These are phyloP conservation scores for Lojkania enalia DNA, from an alignment of 2,329 filamentous ascomycete genomes.

Conservation along the genomic window DNA sequence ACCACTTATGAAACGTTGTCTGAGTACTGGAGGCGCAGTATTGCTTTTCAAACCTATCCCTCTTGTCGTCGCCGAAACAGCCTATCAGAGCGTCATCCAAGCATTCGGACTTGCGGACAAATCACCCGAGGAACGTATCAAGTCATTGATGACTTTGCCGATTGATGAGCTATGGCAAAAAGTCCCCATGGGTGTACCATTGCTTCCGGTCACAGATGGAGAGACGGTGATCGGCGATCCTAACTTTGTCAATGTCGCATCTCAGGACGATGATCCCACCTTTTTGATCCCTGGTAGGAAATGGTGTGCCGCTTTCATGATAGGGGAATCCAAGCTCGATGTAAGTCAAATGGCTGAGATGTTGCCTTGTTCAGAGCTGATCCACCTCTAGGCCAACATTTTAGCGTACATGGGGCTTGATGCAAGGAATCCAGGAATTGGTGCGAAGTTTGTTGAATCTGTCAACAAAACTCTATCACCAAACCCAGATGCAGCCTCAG, in stretches of 20 bases:
- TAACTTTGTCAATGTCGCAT: conserved; percentile 28
- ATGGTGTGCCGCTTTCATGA: conserved; percentile 53
- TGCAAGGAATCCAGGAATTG: conserved; percentile 34
- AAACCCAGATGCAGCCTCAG: conserved; percentile 21
- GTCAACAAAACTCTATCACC: conserved; percentile 34
- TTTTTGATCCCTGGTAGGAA: conserved; percentile 44
- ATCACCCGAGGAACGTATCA: conserved; percentile 46
- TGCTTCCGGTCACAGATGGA: conserved; percentile 48
- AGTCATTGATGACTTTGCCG: conserved; percentile 47
- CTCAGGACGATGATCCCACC: conserved; percentile 24
- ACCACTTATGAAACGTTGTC: conserved; percentile 45
- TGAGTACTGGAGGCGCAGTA: conserved; percentile 44
- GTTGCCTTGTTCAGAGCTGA: conserved; percentile 2
- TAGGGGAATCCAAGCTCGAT: conserved; percentile 55
- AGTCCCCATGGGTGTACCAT: conserved; percentile 40
- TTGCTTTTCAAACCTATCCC: conserved; percentile 49
- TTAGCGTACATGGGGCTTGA: conserved; percentile 30
- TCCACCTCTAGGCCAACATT: conserved; percentile 25
- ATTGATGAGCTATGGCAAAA: conserved; percentile 48
- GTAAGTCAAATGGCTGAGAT: conserved; percentile 27
- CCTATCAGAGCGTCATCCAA: conserved; percentile 47
- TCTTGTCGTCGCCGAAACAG: conserved; percentile 44
- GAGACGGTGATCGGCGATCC: conserved; percentile 45
- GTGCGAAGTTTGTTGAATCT: conserved; percentile 38
- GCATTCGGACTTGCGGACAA: conserved; percentile 46